These are phyloP conservation scores for Acarospora socialis DNA, from an alignment of 2,329 filamentous ascomycete species.

Conservation along the genomic window DNA sequence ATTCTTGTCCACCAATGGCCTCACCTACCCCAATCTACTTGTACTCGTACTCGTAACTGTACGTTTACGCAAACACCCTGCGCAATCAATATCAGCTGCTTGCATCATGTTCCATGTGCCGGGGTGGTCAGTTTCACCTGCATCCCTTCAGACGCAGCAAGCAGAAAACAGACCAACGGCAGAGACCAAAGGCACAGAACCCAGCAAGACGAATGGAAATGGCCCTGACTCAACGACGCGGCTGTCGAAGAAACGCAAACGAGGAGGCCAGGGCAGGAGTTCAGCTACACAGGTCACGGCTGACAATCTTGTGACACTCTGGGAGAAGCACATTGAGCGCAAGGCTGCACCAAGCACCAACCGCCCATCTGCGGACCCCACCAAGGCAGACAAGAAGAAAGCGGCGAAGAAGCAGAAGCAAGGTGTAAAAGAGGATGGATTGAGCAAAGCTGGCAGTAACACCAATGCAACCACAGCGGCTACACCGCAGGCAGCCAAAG, in stretches of 20 bases:
- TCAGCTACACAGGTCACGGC: constrained; percentile 38
- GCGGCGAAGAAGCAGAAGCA: constrained; percentile 18
- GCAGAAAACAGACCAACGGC: constrained; percentile 17
- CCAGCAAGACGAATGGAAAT: not conserved
- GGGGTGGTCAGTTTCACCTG: constrained; percentile 73
- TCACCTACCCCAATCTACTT: no score
- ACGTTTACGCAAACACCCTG: no score
- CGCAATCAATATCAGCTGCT: no score
- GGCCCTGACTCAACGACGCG: constrained; percentile 14
- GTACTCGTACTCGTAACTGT: no score
- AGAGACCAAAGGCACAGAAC: constrained; percentile 15
- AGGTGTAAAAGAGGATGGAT: constrained; percentile 19
- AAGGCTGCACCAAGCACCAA: constrained; percentile 32
- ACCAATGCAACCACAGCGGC: constrained; percentile 6
- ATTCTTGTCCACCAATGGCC: no score
- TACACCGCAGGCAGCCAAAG: constrained; percentile 4
- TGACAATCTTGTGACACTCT: constrained; percentile 63
- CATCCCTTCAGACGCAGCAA: constrained; percentile 56
- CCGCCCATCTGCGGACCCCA: constrained; percentile 10
- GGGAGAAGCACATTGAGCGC: constrained; percentile 64
- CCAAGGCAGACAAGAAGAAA: constrained; percentile 15
- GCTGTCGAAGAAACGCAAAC: constrained; percentile 39
- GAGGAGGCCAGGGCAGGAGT: constrained; percentile 19
- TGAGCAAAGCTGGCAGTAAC: constrained; percentile 8
- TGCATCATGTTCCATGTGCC: constrained; percentile 97